Conservation (phyloP, 2,329 filamentous ascomycete genomes). For the Ophiostoma tasmaniense region DNA sequence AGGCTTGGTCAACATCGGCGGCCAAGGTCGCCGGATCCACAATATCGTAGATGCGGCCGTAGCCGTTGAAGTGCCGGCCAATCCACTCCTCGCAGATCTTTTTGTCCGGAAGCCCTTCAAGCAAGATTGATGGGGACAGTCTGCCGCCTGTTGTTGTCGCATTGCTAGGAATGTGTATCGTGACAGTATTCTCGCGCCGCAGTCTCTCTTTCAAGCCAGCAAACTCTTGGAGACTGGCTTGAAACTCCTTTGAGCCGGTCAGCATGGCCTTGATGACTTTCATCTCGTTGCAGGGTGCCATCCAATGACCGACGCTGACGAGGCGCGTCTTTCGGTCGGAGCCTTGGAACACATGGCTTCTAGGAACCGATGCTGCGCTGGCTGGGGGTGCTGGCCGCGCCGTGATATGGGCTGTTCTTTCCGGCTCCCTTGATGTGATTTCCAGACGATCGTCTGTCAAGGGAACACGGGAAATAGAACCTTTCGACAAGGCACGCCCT, state of each 20-base stretch:
- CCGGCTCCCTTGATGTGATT: background rate
- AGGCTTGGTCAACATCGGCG: slow-evolving; percentile 10
- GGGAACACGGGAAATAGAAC: background rate
- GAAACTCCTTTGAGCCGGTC: background rate
- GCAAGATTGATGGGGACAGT: background rate
- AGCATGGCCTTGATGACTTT: slow-evolving; percentile 12
- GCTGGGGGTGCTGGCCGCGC: background rate
- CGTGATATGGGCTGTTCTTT: background rate
- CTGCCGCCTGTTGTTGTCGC: background rate
- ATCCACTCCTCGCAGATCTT: slow-evolving; percentile 14
- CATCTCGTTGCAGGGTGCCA: slow-evolving; percentile 15
- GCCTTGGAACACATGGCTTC: background rate
- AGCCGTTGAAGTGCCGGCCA: slow-evolving; percentile 4
- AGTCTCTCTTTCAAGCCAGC: slow-evolving; percentile 10
- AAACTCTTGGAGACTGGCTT: slow-evolving; percentile 3
- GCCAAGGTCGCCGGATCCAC: background rate
- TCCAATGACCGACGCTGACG: slow-evolving; percentile 15
- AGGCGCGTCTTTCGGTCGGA: slow-evolving; percentile 11
- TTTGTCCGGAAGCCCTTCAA: slow-evolving; percentile 8
- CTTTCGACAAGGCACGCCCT: background rate
- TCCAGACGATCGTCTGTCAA: background rate
- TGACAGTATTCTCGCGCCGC: background rate
- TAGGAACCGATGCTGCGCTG: background rate
- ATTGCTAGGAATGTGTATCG: background rate
- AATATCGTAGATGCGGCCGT: slow-evolving; percentile 12